Conservation (phyloP, 352 stramenopile species). For the Thraustochytrium sp. region DNA sequence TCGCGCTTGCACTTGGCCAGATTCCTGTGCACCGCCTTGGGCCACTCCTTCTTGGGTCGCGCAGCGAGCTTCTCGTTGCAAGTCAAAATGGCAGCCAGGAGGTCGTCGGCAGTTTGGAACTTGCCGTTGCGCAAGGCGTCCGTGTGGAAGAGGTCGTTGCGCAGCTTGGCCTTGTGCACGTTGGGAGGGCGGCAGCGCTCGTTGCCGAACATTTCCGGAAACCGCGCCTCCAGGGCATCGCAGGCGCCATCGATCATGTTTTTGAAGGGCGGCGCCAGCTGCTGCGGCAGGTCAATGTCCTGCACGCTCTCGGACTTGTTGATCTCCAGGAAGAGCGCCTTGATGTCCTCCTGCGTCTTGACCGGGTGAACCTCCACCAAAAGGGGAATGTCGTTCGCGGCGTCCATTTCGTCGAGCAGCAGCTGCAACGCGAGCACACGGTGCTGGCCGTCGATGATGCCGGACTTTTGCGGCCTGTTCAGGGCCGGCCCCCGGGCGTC, state of each 20-base stretch:
- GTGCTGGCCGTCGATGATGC: constrained; percentile 8
- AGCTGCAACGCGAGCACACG: background rate
- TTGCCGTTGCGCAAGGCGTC: background rate
- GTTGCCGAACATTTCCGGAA: background rate
- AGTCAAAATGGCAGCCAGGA: background rate
- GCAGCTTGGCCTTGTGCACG: background rate
- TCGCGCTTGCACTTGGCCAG: background rate
- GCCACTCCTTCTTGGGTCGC: background rate
- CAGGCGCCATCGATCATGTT: background rate
- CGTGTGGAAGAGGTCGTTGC: background rate
- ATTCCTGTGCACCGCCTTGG: background rate
- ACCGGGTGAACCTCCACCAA: background rate
- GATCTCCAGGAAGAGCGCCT: background rate
- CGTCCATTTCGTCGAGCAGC: background rate
- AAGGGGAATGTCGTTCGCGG: background rate
- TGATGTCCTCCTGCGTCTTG: background rate
- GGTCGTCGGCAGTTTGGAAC: background rate
- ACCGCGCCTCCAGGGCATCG: background rate
- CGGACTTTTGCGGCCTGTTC: background rate
- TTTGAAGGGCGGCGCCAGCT: background rate
- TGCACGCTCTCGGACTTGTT: constrained; percentile 13
- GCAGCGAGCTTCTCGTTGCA: background rate
- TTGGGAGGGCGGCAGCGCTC: background rate
- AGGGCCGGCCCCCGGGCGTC: background rate
- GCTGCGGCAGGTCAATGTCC: background rate